Base-by-base conservation (phyloP, 257 asterid genomes). In the Leonotis leonurus region DNA sequence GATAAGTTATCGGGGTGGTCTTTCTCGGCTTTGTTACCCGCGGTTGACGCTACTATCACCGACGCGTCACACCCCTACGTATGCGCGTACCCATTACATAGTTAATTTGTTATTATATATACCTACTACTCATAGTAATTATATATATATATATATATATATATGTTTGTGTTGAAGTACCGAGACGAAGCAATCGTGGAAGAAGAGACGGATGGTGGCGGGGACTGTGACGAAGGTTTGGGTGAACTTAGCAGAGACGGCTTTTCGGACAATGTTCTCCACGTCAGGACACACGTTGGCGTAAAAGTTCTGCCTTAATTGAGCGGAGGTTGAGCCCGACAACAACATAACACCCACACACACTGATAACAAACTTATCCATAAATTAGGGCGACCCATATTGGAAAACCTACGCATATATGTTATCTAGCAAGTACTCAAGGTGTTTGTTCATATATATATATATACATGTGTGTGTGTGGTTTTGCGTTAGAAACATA, bases 61-160 rank as follows among this genome's bases (percentile, higher is more conserved):
- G 96, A 91, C 5, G 98, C 98, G 73, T 91, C 98, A 39, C 96
- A 88, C 3, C 98, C 98, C n/a, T n/a, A n/a, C n/a, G n/a, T n/a
- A n/a, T n/a, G n/a, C n/a, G n/a, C n/a, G n/a, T n/a, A n/a, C n/a
- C n/a, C n/a, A n/a, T n/a, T n/a, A n/a, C n/a, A n/a, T n/a, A n/a
- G n/a, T n/a, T n/a, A n/a, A n/a, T n/a, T n/a, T n/a, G n/a, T n/a
- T n/a, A n/a, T n/a, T n/a, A n/a, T n/a, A n/a, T n/a, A n/a, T n/a
- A n/a, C n/a, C n/a, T n/a, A n/a, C n/a, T n/a, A n/a, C n/a, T n/a
- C n/a, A n/a, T n/a, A n/a, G n/a, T n/a, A n/a, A n/a, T n/a, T n/a
- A n/a, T n/a, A n/a, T n/a, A n/a, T n/a, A n/a, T n/a, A n/a, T n/a
- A n/a, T n/a, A n/a, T n/a, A n/a, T n/a, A n/a, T 95, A 14, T 95